Conservation (phyloP, 768 basidiomycete species). For the Leucocoprinus birnbaumii region DNA sequence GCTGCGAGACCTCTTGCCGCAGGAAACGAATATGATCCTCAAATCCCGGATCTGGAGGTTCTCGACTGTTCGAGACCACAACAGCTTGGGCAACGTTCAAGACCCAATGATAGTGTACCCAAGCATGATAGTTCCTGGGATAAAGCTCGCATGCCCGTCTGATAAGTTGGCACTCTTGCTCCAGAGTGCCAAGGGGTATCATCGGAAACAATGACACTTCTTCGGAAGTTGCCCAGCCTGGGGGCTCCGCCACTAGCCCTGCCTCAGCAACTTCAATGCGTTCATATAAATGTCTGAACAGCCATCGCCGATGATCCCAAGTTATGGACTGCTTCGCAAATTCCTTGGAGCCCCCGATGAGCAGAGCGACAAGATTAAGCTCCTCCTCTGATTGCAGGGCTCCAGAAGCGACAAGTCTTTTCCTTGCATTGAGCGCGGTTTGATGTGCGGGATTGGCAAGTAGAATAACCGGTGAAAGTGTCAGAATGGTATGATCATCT, state of each 20-base stretch:
- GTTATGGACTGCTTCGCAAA: constrained; percentile 64
- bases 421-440: constrained; percentile 63
- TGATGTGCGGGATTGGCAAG: constrained; percentile 69
- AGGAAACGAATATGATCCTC: constrained; percentile 30
- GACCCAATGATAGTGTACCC: constrained; percentile 59
- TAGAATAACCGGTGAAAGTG: constrained; percentile 37
- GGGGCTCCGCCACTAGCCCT: not conserved
- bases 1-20: constrained; percentile 29
- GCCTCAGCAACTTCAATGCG: constrained; percentile 2
- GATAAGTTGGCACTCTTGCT: constrained; percentile 46
- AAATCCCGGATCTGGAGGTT: constrained; percentile 8
- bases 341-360: constrained; percentile 49
- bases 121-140: constrained; percentile 74
- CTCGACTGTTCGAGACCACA: constrained; percentile 12
- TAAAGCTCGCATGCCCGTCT: constrained; percentile 55
- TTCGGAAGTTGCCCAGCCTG: constrained; percentile 23
- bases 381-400: constrained; percentile 40
- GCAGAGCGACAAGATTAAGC: constrained; percentile 39
- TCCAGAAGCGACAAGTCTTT: constrained; percentile 41
- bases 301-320: constrained; percentile 74
- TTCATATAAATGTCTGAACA: constrained; percentile 37
- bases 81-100: constrained; percentile 29
- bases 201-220: constrained; percentile 25
- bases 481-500: not conserved
- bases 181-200: constrained; percentile 33